phyloP scores from a whole-genome alignment of 140 eudicot species.

The Ambrosia hybrid region DNA sequence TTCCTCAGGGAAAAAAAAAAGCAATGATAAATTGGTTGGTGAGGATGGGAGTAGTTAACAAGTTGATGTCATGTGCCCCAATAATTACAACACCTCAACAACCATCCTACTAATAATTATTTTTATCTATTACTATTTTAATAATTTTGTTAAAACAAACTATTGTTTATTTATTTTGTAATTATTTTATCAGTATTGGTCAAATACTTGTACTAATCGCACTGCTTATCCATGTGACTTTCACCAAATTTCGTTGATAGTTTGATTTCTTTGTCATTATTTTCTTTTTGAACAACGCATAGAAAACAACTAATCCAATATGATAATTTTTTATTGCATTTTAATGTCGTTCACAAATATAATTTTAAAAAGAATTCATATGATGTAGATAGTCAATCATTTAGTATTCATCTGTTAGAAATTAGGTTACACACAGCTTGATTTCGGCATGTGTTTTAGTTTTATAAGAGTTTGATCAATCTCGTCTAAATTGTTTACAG shows the following conservation, averaged over 20 bases:
- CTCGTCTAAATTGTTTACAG: background rate
- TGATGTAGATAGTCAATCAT: constrained; percentile 26
- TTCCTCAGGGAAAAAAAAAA: background rate
- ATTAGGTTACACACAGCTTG: background rate
- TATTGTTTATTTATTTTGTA: background rate
- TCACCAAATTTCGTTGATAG: constrained; percentile 27
- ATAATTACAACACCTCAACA: constrained; percentile 36
- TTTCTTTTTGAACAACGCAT: constrained; percentile 21
- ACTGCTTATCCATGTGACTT: constrained; percentile 41
- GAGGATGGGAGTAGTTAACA: constrained; percentile 38
- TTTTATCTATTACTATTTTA: constrained; percentile 2
- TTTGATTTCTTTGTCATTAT: constrained; percentile 24
- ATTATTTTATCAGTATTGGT: constrained; percentile 13
- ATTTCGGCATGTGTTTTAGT: background rate
- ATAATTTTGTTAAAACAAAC: background rate
- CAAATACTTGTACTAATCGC: constrained; percentile 25
- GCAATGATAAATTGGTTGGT: constrained; percentile 32
- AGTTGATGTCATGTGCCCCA: constrained; percentile 49
- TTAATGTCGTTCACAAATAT: background rate
- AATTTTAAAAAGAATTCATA: background rate
- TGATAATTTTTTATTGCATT: background rate
- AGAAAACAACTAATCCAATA: constrained; percentile 19
- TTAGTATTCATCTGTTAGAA: background rate
- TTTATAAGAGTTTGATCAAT: background rate
- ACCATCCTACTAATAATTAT: constrained; percentile 27